phyloP scores from a whole-genome alignment of 202 grass and related monocot species.

The Cymbopogon flexuosus region DNA sequence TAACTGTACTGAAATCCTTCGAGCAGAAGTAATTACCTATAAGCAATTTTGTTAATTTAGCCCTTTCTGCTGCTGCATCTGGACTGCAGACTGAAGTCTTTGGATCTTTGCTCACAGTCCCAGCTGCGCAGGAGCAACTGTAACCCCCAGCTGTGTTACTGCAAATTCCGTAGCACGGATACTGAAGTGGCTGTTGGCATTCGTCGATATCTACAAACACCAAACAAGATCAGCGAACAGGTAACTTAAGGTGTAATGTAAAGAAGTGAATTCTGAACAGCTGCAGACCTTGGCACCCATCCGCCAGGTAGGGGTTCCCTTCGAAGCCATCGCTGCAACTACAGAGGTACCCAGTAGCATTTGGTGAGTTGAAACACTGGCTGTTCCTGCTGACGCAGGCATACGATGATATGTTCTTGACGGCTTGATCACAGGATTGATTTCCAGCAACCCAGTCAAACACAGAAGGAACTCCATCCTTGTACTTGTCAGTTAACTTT shows the following conservation, averaged over 20 bases:
- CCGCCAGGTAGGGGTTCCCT: too few relatives aligned
- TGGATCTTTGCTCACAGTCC: constrained; percentile 22
- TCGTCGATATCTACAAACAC: constrained; percentile 30
- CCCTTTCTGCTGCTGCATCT: constrained; percentile 12
- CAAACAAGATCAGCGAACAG: not conserved
- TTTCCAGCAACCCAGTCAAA: constrained; percentile 39
- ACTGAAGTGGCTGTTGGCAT: not conserved
- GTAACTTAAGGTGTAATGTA: not conserved
- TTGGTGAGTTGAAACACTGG: not conserved
- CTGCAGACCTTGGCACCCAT: constrained; percentile 41
- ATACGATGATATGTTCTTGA: not conserved
- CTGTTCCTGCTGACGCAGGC: constrained; percentile 18
- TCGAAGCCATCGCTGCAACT: too few relatives aligned
- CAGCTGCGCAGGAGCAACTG: not conserved
- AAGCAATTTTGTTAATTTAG: constrained; percentile 30
- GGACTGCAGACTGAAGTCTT: not conserved
- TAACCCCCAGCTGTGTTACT: constrained; percentile 19
- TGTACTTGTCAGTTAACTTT: not conserved
- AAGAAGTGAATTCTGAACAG: not conserved
- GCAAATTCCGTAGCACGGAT: constrained; percentile 29
- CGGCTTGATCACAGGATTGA: not conserved
- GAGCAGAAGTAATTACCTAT: constrained; percentile 26
- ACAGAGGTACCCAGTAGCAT: constrained; percentile 12
- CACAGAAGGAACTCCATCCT: constrained; percentile 9
- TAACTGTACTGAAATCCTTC: not conserved